Evolutionary conservation across 495 filamentous ascomycete species (phyloP).

Genomic region (Daldinia bambusicola): DNA sequence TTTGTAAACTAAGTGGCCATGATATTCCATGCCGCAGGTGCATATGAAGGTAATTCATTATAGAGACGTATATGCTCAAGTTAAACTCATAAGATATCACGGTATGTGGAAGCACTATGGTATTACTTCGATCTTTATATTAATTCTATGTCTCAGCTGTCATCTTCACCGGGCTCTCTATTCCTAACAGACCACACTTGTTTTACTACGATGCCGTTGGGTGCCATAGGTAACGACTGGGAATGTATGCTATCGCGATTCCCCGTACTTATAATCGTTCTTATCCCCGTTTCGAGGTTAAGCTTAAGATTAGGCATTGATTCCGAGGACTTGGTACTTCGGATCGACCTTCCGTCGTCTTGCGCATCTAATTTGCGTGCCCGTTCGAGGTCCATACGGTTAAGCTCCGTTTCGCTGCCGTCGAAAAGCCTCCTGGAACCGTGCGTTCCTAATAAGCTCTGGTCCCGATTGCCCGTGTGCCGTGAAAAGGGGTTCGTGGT

Average conservation of each 20-base stretch:
- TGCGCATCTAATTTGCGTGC: constrained; percentile 18
- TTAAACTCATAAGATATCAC: not conserved
- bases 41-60: no score
- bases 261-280: constrained; percentile 40
- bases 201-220: constrained; percentile 42
- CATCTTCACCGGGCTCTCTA: constrained; percentile 28
- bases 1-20: no score
- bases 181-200: constrained; percentile 43
- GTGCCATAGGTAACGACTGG: constrained; percentile 12
- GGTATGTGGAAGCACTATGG: not conserved
- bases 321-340: constrained; percentile 36
- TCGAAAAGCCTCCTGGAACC: constrained; percentile 22
- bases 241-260: constrained; percentile 38
- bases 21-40: no score
- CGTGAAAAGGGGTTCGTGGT: constrained; percentile 35
- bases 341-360: constrained; percentile 36
- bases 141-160: constrained; percentile 3
- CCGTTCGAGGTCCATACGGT: constrained; percentile 24
- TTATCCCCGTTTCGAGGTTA: constrained; percentile 39
- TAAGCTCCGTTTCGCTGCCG: constrained; percentile 44
- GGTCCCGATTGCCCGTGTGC: constrained; percentile 23
- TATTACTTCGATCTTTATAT: constrained; percentile 7
- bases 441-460: constrained; percentile 29
- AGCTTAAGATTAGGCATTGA: constrained; percentile 33
- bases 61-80: not conserved